Evolutionary conservation across 2,329 filamentous ascomycete species (phyloP).

Genomic region (Colletotrichum sublineola): DNA sequence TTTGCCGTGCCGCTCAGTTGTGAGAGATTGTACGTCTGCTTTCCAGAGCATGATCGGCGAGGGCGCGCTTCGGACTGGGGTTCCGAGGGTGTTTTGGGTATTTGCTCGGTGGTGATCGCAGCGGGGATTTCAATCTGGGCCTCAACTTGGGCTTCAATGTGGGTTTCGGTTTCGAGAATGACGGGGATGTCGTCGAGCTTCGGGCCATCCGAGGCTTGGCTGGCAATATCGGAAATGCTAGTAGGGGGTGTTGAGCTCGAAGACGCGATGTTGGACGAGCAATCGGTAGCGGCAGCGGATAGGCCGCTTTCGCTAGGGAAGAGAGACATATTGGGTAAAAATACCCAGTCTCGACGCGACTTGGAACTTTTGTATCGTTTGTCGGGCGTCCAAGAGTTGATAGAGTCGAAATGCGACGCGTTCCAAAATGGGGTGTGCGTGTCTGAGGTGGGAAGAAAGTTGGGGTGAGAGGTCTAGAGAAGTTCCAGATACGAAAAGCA

Average conservation of each 20-base stretch:
- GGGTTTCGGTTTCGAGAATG: slow-evolving; percentile 39
- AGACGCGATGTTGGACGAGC: slow-evolving; percentile 67
- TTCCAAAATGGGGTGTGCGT: slow-evolving; percentile 36
- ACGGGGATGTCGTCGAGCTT: slow-evolving; percentile 51
- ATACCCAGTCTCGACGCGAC: slow-evolving; percentile 41
- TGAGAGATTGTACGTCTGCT: slow-evolving; percentile 76
- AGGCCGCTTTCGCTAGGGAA: slow-evolving; percentile 50
- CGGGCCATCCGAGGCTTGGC: slow-evolving; percentile 63
- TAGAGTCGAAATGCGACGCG: slow-evolving; percentile 40
- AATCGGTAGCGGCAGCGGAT: slow-evolving; percentile 52
- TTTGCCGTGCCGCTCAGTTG: slow-evolving; percentile 72
- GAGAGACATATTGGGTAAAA: slow-evolving; percentile 48
- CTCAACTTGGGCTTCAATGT: slow-evolving; percentile 32
- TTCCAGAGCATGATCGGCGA: slow-evolving; percentile 66
- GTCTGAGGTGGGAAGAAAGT: slow-evolving; percentile 31
- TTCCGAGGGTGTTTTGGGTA: slow-evolving; percentile 36
- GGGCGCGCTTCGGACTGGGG: slow-evolving; percentile 59
- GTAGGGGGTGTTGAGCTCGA: slow-evolving; percentile 75
- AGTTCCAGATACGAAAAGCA: slow-evolving; percentile 40
- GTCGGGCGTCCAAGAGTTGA: neutral
- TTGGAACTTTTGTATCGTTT: slow-evolving; percentile 16
- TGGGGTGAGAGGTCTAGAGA: slow-evolving; percentile 27
- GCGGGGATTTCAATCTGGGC: slow-evolving; percentile 35
- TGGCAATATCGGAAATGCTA: slow-evolving; percentile 73
- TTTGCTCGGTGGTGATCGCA: slow-evolving; percentile 14